Evolutionary conservation across 352 stramenopile genomes (phyloP).

Genomic region (Blastocystis sp.): DNA sequence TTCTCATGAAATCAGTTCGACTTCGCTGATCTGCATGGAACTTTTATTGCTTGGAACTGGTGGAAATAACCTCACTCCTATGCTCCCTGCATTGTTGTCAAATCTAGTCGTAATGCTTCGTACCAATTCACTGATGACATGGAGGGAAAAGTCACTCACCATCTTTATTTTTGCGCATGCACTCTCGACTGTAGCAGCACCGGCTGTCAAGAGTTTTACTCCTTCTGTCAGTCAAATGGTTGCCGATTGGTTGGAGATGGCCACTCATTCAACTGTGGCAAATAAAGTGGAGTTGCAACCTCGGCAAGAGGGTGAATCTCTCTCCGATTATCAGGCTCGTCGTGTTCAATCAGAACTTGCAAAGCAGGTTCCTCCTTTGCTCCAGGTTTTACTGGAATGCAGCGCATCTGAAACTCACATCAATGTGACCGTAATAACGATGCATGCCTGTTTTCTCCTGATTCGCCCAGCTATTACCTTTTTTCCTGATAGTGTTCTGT

Average conservation of each 20-base stretch:
- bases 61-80: neutral
- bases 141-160: neutral
- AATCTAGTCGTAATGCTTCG: neutral
- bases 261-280: neutral
- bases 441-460: neutral
- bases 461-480: neutral
- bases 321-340: neutral
- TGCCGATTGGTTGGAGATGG: neutral
- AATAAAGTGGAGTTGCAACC: neutral
- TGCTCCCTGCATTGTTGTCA: neutral
- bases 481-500: neutral
- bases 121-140: neutral
- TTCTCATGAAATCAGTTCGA: neutral
- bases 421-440: neutral
- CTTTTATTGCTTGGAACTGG: neutral
- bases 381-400: neutral
- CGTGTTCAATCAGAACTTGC: neutral
- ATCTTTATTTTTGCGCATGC: constrained; percentile 9
- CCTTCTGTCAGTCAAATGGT: neutral
- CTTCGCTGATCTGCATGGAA: neutral
- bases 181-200: neutral
- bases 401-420: neutral
- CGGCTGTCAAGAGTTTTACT: neutral
- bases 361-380: neutral
- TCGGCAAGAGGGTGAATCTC: neutral